These are phyloP conservation scores for Haplosporangium sp. DNA, from an alignment of 371 early-diverging fungal species.

Conservation along the genomic window DNA sequence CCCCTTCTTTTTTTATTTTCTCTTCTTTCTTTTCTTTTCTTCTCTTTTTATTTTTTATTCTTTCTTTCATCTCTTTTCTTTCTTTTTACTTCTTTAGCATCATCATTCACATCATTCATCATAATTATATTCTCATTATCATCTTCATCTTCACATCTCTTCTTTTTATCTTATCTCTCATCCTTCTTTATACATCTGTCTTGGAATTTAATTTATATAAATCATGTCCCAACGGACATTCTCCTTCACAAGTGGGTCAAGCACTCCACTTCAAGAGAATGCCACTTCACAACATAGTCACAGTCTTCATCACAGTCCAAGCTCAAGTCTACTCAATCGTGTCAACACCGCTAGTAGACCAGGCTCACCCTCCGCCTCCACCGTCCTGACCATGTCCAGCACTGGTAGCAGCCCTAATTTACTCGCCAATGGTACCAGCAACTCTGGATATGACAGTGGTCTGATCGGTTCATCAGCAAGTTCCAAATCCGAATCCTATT, in stretches of 20 bases:
- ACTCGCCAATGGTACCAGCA: conserved; percentile 3
- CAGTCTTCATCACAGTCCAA: conserved; percentile 33
- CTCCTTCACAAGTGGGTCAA: conserved; percentile 17
- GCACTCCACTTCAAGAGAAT: conserved; percentile 17
- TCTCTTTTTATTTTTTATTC: neutral
- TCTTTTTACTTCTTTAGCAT: neutral
- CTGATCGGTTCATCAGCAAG: neutral
- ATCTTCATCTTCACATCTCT: neutral
- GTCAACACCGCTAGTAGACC: conserved; percentile 50
- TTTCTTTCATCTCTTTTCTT: neutral
- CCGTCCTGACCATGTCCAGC: conserved; percentile 3
- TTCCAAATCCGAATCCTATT: conserved; percentile 26
- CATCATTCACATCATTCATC: no score
- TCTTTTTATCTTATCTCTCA: neutral
- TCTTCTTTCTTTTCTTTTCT: neutral
- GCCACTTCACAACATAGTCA: conserved; percentile 13
- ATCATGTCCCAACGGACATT: conserved; percentile 42
- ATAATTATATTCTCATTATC: no score
- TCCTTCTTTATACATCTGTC: neutral
- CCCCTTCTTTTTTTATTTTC: neutral
- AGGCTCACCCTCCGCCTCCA: conserved; percentile 30
- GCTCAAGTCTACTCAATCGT: conserved; percentile 29
- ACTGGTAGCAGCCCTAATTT: conserved; percentile 18
- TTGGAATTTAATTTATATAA: conserved; percentile 1
- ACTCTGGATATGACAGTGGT: conserved; percentile 6